Base-by-base conservation (phyloP, 495 filamentous ascomycete species). In the Thermochaetoides thermophila region DNA sequence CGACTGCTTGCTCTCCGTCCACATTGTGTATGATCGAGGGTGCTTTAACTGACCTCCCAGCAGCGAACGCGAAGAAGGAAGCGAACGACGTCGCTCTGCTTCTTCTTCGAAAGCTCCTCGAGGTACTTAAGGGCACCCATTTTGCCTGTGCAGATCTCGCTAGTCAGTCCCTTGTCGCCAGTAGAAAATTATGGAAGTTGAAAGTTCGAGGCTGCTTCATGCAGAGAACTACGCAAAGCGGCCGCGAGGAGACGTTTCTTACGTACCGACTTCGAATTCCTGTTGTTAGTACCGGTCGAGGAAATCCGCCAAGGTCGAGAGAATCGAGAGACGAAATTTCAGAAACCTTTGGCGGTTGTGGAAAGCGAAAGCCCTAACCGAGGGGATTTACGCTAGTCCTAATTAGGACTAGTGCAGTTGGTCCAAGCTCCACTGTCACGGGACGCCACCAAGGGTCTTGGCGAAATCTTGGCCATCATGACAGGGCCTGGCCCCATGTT, bases 51-150 rank as follows among this genome's bases (percentile, higher is more conserved):
- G 77, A 96, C 89, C 82, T 97, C 89, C 89, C 89, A 97, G 83
- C 91, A 96, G 69, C 89, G 85, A 58, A 97, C 91, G 60, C 89
- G 86, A 59, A 92, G 82, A 66, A 97, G 76, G 76, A 97, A 97
- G 71, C 85, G 87, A 66, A 95, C 78, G 47, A 96, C 80, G 66
- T 97, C 89, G 56, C 82, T 91, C 74, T 97, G 89, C 82, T 97
- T 97, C 81, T 93, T 93, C 82, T 96, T 96, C 59, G 91, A 82
- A 61, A 97, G 78, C 74, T 97, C 89, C 73, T 96, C 89, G 66
- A 96, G 81, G 70, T 95, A 95, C 69, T 95, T 95, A 63, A 89
- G 78, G 66, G 83, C 83, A 70, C 83, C 83, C 83, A 89, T 86
- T 66, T 61, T 67, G 56, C 50, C 60, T 64, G 39, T 55, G 24